Base-by-base conservation (phyloP, 306 rosid genomes). In the Inga leiocalycina region DNA sequence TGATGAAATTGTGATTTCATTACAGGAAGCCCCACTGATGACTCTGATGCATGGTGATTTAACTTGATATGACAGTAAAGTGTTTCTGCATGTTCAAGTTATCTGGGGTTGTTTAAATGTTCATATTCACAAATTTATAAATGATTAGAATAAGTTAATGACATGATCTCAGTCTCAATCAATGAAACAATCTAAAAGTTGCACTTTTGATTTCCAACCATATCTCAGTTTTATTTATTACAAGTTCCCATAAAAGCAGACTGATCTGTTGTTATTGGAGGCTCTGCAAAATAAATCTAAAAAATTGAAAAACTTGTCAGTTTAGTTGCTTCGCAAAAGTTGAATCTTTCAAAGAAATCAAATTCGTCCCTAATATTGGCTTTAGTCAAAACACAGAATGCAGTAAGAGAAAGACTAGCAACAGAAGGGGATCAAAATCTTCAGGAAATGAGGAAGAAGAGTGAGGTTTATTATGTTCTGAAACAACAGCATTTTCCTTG, bases 401-500 rank as follows among this genome's bases (percentile, higher is more conserved):
- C 32, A 16, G 8, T 68, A 16, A 12, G 39, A 54, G 79, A 75
- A 35, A 75, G 49, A 54, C 51, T 2, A 13, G 35, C 68, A 75
- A 20, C 67, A 75, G 20, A 75, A 52, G 66, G 43, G 37, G 56
- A 37, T 56, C 67, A 56, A 54, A n/a, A 35, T 1, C 70, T 67
- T 49, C 76, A 24, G 34, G 22, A 22, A 51, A 20, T 37, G 70
- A 15, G 75, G 82, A 81, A 62, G 35, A 32, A 62, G 79, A 71
- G 71, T 9, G 81, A 76, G 67, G 81, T n/a, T 27, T 68, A 49
- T 51, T 51, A 30, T 27, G 20, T 79, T 13, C 56, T 76, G 14
- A n/a, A 52, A 22, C 37, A 72, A 15, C 22, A 72, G 17, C 70
- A n/a, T 82, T 75, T 67, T 75, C 80, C 74, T 65, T 64, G 22